Percentiles rank a stretch among this genome's conserved stretches.
Conservation (phyloP, 2,329 filamentous ascomycete genomes). For the Harringtonia aguacate region DNA sequence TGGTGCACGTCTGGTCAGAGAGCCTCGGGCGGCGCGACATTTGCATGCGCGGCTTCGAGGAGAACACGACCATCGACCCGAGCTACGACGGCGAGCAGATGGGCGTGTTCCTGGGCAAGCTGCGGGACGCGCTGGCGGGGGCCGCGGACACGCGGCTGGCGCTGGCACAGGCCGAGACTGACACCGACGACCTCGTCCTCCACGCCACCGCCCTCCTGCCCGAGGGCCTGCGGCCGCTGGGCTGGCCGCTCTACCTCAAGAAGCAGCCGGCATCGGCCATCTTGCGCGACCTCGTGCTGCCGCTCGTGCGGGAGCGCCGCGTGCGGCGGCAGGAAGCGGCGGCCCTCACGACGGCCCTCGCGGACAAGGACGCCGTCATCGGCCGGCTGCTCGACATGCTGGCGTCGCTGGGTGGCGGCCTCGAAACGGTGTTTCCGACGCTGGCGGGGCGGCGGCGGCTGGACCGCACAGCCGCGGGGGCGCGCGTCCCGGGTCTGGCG, state of each 20-base stretch:
- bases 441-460: not conserved
- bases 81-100: slow-evolving; percentile 59
- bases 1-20: slow-evolving; percentile 65
- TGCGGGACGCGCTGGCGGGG: not conserved
- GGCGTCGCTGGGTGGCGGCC: slow-evolving; percentile 35
- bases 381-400: slow-evolving; percentile 42
- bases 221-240: slow-evolving; percentile 47
- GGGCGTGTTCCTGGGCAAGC: slow-evolving; percentile 51
- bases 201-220: slow-evolving; percentile 51
- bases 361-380: slow-evolving; percentile 41
- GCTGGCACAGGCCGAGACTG: slow-evolving; percentile 12
- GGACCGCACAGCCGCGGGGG: slow-evolving; percentile 25
- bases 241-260: slow-evolving; percentile 53
- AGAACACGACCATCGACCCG: slow-evolving; percentile 63
- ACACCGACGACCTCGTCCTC: slow-evolving; percentile 35
- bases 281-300: slow-evolving; percentile 38
- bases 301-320: slow-evolving; percentile 37
- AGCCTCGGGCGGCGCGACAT: slow-evolving; percentile 50
- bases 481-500: slow-evolving; percentile 39
- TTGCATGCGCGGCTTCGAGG: slow-evolving; percentile 46
- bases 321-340: slow-evolving; percentile 27
- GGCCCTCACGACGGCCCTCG: slow-evolving; percentile 30
- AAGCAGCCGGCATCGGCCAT: slow-evolving; percentile 31
- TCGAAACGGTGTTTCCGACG: slow-evolving; percentile 41
- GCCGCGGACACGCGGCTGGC: slow-evolving; percentile 12